phyloP scores from a whole-genome alignment of 768 basidiomycete species.

The Tricholoma sp. region DNA sequence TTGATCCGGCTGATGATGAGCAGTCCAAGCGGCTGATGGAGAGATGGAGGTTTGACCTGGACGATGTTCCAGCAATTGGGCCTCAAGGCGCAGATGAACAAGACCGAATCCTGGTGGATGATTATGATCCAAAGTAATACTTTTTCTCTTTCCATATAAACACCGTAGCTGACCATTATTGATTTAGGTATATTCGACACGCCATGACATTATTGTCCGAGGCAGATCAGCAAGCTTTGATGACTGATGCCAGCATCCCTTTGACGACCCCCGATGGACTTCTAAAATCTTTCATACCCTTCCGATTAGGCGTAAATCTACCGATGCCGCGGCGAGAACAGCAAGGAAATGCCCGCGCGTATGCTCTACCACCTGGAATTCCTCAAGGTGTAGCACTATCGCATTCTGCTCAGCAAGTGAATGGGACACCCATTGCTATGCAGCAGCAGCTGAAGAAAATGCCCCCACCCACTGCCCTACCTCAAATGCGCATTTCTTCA shows the following conservation, averaged over 20 bases:
- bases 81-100: conserved; percentile 64
- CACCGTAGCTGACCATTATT: neutral
- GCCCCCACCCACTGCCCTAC: conserved; percentile 46
- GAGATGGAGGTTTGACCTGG: conserved; percentile 66
- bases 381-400: conserved; percentile 7
- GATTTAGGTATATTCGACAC: conserved; percentile 46
- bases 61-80: conserved; percentile 52
- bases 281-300: conserved; percentile 45
- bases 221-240: conserved; percentile 42
- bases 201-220: conserved; percentile 55
- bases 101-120: conserved; percentile 65
- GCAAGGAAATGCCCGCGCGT: conserved; percentile 22
- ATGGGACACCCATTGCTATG: conserved; percentile 54
- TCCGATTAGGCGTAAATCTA: conserved; percentile 36
- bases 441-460: conserved; percentile 60
- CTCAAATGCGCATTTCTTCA: conserved; percentile 60
- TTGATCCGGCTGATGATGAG: conserved; percentile 25
- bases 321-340: conserved; percentile 29
- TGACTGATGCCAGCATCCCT: conserved; percentile 47
- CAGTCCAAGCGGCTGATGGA: conserved; percentile 35
- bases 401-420: conserved; percentile 16
- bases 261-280: conserved; percentile 45
- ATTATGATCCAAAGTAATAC: conserved; percentile 52
- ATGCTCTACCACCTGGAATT: conserved; percentile 13
- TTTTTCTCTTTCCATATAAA: neutral